Conservation (phyloP, 805 yeast genomes). For the Tetrapisispora taiwanensis region DNA sequence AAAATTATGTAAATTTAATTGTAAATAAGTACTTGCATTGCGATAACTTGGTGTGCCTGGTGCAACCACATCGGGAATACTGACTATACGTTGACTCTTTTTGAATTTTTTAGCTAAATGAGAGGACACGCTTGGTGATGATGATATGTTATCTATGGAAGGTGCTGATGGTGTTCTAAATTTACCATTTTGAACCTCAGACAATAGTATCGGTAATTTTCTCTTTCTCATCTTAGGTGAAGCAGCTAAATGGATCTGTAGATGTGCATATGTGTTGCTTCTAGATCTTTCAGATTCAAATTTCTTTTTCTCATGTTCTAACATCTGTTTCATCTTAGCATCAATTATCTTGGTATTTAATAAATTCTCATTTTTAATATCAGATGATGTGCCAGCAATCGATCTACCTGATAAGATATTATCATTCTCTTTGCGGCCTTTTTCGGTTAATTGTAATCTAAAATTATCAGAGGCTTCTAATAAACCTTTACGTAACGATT, state of each 20-base stretch:
- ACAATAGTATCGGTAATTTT: conserved; percentile 25
- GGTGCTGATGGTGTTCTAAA: conserved; percentile 22
- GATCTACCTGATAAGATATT: conserved; percentile 12
- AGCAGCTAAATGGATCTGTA: conserved; percentile 22
- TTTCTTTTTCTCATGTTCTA: conserved; percentile 16
- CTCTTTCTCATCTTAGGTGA: conserved; percentile 22
- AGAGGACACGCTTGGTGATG: conserved; percentile 21
- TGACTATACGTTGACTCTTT: conserved; percentile 2
- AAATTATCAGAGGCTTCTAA: conserved; percentile 18
- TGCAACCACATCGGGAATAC: conserved; percentile 2
- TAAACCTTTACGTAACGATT: conserved; percentile 23
- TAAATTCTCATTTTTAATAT: neutral
- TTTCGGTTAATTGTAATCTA: conserved; percentile 25
- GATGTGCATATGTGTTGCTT: conserved; percentile 22
- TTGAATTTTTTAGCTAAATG: conserved; percentile 21
- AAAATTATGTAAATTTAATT: neutral
- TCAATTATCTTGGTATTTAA: conserved; percentile 16
- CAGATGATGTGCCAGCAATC: conserved; percentile 6
- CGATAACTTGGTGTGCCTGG: conserved; percentile 13
- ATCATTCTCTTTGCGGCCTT: conserved; percentile 23
- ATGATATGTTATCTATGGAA: conserved; percentile 3
- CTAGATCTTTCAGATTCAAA: conserved; percentile 9
- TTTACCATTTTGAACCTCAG: conserved; percentile 16
- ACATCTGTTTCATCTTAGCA: conserved; percentile 20
- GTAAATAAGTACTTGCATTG: conserved; percentile 2